These are phyloP conservation scores for Toxoplasma gondii DNA, from an alignment of 169 alveolate species.

Conservation along the genomic window DNA sequence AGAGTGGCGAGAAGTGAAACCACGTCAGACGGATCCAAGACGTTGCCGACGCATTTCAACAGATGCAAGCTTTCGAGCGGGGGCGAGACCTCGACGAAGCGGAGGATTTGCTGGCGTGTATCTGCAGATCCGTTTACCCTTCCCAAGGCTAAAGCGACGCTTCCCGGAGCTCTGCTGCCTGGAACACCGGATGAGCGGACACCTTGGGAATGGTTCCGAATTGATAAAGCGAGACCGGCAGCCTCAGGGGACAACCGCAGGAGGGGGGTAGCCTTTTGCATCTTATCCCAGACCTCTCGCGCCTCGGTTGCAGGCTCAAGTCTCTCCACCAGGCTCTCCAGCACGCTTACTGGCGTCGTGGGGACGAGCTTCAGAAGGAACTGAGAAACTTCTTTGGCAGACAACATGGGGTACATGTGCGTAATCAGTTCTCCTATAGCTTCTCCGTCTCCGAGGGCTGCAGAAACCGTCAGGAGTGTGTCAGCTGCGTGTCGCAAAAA, in stretches of 20 bases:
- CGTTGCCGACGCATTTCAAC: background rate
- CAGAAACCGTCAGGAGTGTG: background rate
- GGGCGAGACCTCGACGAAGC: background rate
- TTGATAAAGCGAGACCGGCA: background rate
- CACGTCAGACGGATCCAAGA: background rate
- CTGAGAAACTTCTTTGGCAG: background rate
- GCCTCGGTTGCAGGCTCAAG: background rate
- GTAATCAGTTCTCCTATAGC: background rate
- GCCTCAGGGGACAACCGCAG: background rate
- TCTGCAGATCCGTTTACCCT: background rate
- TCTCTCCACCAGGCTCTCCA: conserved; percentile 7
- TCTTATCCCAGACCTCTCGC: background rate
- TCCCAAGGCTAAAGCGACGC: background rate
- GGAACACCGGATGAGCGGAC: background rate
- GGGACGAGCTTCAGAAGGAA: background rate
- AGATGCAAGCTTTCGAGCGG: background rate
- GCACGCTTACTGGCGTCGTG: conserved; percentile 1
- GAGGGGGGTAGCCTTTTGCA: background rate
- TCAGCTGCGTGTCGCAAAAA: background rate
- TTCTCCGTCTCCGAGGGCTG: background rate
- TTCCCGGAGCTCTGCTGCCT: background rate
- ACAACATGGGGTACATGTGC: background rate
- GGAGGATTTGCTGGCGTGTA: background rate
- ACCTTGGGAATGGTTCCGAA: background rate
- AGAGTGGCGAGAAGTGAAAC: background rate